phyloP scores from a whole-genome alignment of 2,329 filamentous ascomycete genomes.

The Penicillium concentricum region DNA sequence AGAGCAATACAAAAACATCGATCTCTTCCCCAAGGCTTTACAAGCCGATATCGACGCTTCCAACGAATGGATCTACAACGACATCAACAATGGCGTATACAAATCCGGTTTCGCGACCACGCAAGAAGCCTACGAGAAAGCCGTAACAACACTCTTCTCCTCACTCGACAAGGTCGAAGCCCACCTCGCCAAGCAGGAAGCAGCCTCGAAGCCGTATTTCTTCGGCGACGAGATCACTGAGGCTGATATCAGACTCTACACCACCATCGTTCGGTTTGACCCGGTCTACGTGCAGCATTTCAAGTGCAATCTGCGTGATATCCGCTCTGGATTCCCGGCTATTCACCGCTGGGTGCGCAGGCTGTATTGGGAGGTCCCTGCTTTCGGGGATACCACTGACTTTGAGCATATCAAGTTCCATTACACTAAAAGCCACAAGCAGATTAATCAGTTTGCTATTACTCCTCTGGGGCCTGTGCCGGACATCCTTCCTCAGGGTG shows the following conservation, averaged over 20 bases:
- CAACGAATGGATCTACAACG: slow-evolving; percentile 76
- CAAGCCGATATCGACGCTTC: slow-evolving; percentile 68
- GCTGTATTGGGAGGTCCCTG: slow-evolving; percentile 78
- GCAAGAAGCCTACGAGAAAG: slow-evolving; percentile 76
- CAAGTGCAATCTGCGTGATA: slow-evolving; percentile 81
- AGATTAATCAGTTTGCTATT: slow-evolving; percentile 68
- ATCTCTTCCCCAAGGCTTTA: slow-evolving; percentile 68
- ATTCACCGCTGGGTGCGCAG: slow-evolving; percentile 79
- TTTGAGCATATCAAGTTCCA: slow-evolving; percentile 93
- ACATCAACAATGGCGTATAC: slow-evolving; percentile 54
- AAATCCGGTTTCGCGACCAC: slow-evolving; percentile 77
- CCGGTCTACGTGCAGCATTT: slow-evolving; percentile 79
- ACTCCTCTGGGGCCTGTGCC: slow-evolving; percentile 83
- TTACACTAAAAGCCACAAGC: slow-evolving; percentile 64
- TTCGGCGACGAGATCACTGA: slow-evolving; percentile 77
- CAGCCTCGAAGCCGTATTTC: slow-evolving; percentile 58
- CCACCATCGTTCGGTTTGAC: slow-evolving; percentile 72
- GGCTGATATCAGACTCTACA: slow-evolving; percentile 74
- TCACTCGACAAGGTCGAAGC: slow-evolving; percentile 74
- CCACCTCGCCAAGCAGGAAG: slow-evolving; percentile 56
- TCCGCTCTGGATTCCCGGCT: slow-evolving; percentile 76
- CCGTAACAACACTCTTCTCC: slow-evolving; percentile 69
- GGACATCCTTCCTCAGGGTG: slow-evolving; percentile 71
- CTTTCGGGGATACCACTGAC: slow-evolving; percentile 79
- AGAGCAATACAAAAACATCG: slow-evolving; percentile 58